Evolutionary conservation across 1,139 yeast genomes (phyloP).

Genomic region (Sugiyamaella sp.): DNA sequence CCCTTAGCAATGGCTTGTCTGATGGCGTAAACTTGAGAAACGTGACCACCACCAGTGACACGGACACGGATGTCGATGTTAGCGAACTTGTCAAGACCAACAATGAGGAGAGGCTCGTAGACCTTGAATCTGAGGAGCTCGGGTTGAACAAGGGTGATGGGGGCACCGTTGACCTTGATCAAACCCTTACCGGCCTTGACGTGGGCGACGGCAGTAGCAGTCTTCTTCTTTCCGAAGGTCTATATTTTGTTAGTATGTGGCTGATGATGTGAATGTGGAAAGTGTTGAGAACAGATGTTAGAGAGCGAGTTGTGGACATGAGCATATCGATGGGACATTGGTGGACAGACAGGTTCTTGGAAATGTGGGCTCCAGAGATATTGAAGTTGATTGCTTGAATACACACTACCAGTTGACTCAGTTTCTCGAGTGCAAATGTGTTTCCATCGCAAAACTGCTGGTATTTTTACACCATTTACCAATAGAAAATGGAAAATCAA

Average conservation of each 20-base stretch:
- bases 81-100: constrained; percentile 98
- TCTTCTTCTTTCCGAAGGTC: constrained; percentile 99
- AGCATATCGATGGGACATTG: no score
- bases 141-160: constrained; percentile 99
- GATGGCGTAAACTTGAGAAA: constrained; percentile 98
- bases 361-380: no score
- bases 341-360: no score
- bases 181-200: constrained; percentile 99
- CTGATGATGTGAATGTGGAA: background rate
- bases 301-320: background rate
- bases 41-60: constrained; percentile 99
- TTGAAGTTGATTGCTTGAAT: no score
- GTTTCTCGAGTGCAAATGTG: no score
- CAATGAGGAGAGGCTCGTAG: constrained; percentile 98
- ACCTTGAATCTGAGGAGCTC: constrained; percentile 99
- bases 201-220: constrained; percentile 99
- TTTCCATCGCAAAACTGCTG: no score
- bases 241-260: constrained; percentile 35
- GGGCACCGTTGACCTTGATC: constrained; percentile 98
- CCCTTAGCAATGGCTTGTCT: constrained; percentile 99
- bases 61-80: constrained; percentile 98
- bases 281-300: background rate
- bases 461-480: no score
- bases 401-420: no score
- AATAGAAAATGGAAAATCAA: no score